Conservation (phyloP, 352 stramenopile species). For the Phytopythium helicoides region DNA sequence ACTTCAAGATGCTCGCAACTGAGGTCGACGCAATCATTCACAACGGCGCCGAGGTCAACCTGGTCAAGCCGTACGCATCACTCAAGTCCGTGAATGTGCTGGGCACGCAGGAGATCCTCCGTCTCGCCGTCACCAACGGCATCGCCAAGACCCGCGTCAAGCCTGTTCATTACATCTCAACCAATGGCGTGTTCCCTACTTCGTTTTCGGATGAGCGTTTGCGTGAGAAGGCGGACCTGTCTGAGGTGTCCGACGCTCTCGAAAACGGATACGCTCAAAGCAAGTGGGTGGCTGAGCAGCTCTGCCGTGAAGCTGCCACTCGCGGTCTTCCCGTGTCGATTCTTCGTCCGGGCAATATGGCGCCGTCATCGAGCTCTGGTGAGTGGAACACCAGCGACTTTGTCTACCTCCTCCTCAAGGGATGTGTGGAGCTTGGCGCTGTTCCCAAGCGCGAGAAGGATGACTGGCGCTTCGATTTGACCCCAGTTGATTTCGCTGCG, state of each 20-base stretch:
- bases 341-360: slow-evolving; percentile 90
- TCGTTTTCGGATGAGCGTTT: slow-evolving; percentile 26
- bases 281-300: slow-evolving; percentile 91
- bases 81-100: slow-evolving; percentile 89
- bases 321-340: slow-evolving; percentile 84
- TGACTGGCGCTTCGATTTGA: slow-evolving; percentile 89
- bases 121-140: slow-evolving; percentile 80
- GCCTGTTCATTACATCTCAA: slow-evolving; percentile 89
- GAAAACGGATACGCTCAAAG: slow-evolving; percentile 87
- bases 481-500: slow-evolving; percentile 90
- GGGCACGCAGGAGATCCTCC: slow-evolving; percentile 87
- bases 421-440: slow-evolving; percentile 59
- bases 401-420: slow-evolving; percentile 87
- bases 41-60: slow-evolving; percentile 90
- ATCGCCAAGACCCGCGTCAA: slow-evolving; percentile 78
- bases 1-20: slow-evolving; percentile 86
- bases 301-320: slow-evolving; percentile 75
- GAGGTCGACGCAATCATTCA: slow-evolving; percentile 91
- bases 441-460: slow-evolving; percentile 41
- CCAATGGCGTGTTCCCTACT: slow-evolving; percentile 89
- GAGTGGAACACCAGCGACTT: slow-evolving; percentile 89
- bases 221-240: slow-evolving; percentile 53
- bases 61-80: slow-evolving; percentile 89
- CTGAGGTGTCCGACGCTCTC: slow-evolving; percentile 52
- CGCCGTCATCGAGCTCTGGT: slow-evolving; percentile 51